Conservation (phyloP, 108 stramenopile genomes). For the Fistulifera pelliculosa region DNA sequence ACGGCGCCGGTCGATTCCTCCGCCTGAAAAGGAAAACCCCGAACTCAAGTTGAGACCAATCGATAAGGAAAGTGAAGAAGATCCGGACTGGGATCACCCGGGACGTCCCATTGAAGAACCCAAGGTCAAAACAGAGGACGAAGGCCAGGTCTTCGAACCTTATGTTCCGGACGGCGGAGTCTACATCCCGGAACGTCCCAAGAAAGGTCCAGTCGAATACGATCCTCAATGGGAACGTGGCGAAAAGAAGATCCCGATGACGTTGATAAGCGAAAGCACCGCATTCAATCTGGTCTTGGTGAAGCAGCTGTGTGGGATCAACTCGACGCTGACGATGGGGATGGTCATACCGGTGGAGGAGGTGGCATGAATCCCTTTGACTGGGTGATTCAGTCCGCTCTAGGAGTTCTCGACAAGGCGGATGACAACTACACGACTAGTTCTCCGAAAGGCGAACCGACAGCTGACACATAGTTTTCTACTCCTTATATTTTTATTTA, state of each 20-base stretch:
- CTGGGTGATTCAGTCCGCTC: constrained; percentile 33
- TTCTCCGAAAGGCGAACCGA: too few relatives aligned
- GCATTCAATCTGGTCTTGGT: constrained; percentile 13
- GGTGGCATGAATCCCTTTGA: constrained; percentile 23
- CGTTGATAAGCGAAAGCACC: constrained; percentile 10
- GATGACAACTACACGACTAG: constrained; percentile 3
- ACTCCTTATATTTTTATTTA: too few relatives aligned
- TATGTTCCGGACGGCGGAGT: constrained; percentile 14
- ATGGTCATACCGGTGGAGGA: not conserved
- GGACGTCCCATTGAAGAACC: constrained; percentile 9
- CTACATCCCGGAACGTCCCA: constrained; percentile 5
- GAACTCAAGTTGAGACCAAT: constrained; percentile 6
- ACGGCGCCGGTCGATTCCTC: constrained; percentile 2
- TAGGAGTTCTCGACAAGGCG: constrained; percentile 28
- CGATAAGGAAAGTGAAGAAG: constrained; percentile 3
- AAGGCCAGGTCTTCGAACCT: constrained; percentile 11
- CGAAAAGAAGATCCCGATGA: constrained; percentile 4
- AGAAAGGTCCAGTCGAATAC: constrained; percentile 1
- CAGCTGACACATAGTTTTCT: too few relatives aligned
- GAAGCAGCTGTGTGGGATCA: constrained; percentile 11
- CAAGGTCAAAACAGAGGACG: constrained; percentile 5
- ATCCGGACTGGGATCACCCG: constrained; percentile 11
- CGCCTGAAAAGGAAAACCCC: not conserved
- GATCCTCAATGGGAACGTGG: constrained; percentile 10
- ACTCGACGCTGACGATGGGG: not conserved